Evolutionary conservation across 2,329 filamentous ascomycete species (phyloP).

Genomic region (Huntiella savannae): DNA sequence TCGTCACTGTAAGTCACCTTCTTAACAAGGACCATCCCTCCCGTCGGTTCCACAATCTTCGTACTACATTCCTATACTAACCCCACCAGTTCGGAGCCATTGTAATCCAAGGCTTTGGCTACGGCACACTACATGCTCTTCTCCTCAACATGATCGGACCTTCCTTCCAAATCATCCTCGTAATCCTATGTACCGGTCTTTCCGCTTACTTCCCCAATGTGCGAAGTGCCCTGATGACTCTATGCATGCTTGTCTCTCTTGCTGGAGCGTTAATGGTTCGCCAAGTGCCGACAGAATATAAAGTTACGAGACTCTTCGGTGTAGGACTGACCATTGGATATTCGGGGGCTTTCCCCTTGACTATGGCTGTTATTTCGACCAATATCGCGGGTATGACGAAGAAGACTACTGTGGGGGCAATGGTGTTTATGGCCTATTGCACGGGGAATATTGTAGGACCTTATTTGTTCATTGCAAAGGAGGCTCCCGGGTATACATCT

Average conservation of each 20-base stretch:
- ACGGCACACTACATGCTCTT: conserved; percentile 11
- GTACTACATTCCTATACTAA: not conserved
- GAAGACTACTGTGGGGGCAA: conserved; percentile 37
- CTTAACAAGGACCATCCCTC: not conserved
- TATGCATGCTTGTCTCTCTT: conserved; percentile 13
- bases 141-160: conserved; percentile 11
- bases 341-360: conserved; percentile 24
- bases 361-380: conserved; percentile 35
- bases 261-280: conserved; percentile 15
- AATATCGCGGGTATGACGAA: conserved; percentile 46
- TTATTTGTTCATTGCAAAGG: conserved; percentile 36
- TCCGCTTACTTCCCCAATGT: conserved; percentile 15
- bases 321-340: conserved; percentile 34
- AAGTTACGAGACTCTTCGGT: conserved; percentile 16
- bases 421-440: conserved; percentile 40
- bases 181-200: conserved; percentile 13
- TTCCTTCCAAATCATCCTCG: conserved; percentile 14
- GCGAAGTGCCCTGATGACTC: conserved; percentile 15
- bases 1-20: conserved; percentile 13
- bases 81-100: conserved; percentile 13
- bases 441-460: conserved; percentile 42
- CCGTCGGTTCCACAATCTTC: not conserved
- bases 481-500: conserved; percentile 40
- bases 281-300: conserved; percentile 10
- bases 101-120: conserved; percentile 14